Evolutionary conservation across 345 rosid genomes (phyloP).

Genomic region (Sisymbrium irio): DNA sequence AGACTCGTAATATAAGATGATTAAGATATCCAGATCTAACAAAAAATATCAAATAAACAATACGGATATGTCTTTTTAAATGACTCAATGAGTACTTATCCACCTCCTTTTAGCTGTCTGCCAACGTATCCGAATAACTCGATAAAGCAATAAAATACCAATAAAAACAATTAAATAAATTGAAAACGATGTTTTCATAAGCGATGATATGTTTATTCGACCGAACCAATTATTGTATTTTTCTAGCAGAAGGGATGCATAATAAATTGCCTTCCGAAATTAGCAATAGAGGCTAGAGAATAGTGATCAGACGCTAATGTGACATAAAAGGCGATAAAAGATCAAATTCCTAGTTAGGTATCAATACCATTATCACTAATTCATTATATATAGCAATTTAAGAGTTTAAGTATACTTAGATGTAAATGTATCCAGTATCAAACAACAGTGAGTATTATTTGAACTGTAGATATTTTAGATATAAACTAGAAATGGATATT

Average conservation of each 20-base stretch:
- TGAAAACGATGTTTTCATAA: conserved; percentile 21
- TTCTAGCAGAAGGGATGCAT: conserved; percentile 11
- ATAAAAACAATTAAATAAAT: background rate
- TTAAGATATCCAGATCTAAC: conserved; percentile 4
- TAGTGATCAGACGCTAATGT: background rate
- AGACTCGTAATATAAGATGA: background rate
- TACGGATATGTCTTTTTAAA: conserved; percentile 14
- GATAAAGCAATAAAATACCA: conserved; percentile 9
- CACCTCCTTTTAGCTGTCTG: conserved; percentile 40
- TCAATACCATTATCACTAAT: background rate
- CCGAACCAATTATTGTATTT: background rate
- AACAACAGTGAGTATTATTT: background rate
- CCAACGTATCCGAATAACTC: conserved; percentile 35
- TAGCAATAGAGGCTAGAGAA: background rate
- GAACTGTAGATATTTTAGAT: background rate
- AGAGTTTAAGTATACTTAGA: background rate
- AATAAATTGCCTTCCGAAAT: background rate
- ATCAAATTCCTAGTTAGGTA: background rate
- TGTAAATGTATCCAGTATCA: background rate
- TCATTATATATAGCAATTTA: background rate
- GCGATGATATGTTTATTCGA: background rate
- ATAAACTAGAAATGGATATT: background rate
- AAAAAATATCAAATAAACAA: conserved; percentile 15
- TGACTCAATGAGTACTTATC: conserved; percentile 31
- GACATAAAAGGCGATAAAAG: background rate